Evolutionary conservation across 2,329 filamentous ascomycete species (phyloP), one percentile per base, ranked within the genome.

Genomic region (Colletotrichum navitas): DNA sequence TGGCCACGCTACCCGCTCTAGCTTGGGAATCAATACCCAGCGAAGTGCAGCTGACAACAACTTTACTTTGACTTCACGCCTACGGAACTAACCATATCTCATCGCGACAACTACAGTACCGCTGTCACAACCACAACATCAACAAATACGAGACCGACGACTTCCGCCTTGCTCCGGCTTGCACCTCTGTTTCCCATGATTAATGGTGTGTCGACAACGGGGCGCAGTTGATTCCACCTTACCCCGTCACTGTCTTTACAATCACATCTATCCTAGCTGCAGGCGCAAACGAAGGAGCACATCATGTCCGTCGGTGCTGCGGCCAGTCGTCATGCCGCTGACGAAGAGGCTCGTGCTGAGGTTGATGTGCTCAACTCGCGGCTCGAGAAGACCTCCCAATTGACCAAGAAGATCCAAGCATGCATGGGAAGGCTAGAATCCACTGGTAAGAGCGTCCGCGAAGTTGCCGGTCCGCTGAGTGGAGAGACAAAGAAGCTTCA

Each of bases 401-500:
- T 98, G 80, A 97, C 94, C 41, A 97, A 96, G 85, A 97, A 97
- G 85, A 98, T 99, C 67, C 93, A 97, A 81, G 92, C 93, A 36
- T 97, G 94, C 63, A 87, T 98, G 75, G 89, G 90, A 47, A 89
- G 95, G 67, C 86, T 99, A 43, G 94, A 98, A 77, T 90, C 92
- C 47, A 97, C 94, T 64, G 96, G 95, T 24, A 94, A 94, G 82
- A 95, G 93, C 72, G 94, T 98, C 26, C 92, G 94, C 77, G 94
- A 97, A 78, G 95, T 97, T 14, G 94, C 97, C 67, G 94, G 94
- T 0, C 96, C 96, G 11, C 92, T 99, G 52, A 97, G 95, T 79
- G 93, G 93, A 76, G 97, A 98, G 81, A 98, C 96, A 0, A 93
- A 94, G 81, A 92, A 91, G 74, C 87, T 98, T 29, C 96, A 98